Evolutionary conservation across 177 flowering plant genomes (phyloP).

Genomic region (Telopea speciosissima): DNA sequence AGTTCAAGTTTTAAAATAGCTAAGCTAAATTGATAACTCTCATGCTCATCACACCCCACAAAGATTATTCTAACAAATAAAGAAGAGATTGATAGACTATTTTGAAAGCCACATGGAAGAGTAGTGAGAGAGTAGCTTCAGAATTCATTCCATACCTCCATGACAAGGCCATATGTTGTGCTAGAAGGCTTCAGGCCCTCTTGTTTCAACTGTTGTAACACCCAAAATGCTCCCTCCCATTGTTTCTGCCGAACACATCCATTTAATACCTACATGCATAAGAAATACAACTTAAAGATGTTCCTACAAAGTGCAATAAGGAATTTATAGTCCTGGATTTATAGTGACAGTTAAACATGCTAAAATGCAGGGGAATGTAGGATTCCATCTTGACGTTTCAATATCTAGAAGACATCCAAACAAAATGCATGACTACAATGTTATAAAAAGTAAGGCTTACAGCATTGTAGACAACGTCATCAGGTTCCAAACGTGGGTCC

Average conservation of each 20-base stretch:
- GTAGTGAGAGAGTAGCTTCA: not conserved
- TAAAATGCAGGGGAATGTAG: not conserved
- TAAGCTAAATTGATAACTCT: too few relatives aligned
- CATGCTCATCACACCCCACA: too few relatives aligned
- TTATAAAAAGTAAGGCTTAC: slow-evolving; percentile 28
- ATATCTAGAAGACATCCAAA: not conserved
- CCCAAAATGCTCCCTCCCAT: slow-evolving; percentile 96
- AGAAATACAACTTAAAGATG: not conserved
- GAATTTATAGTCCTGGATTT: not conserved
- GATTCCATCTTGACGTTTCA: too few relatives aligned
- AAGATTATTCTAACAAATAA: too few relatives aligned
- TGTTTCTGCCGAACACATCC: slow-evolving; percentile 73
- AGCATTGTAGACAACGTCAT: slow-evolving; percentile 73
- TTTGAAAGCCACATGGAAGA: not conserved
- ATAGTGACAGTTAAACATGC: not conserved
- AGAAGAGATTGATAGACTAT: not conserved
- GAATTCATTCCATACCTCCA: slow-evolving; percentile 60
- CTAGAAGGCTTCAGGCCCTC: slow-evolving; percentile 48
- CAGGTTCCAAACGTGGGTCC: slow-evolving; percentile 88
- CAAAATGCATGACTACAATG: slow-evolving; percentile 21
- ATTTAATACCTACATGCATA: slow-evolving; percentile 57
- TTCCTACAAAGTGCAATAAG: not conserved
- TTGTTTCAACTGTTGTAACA: slow-evolving; percentile 71
- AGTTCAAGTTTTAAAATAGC: too few relatives aligned
- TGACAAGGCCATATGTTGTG: slow-evolving; percentile 84